Evolutionary conservation across 1,139 yeast genomes (phyloP).

Genomic region (Meyerozyma sp.): DNA sequence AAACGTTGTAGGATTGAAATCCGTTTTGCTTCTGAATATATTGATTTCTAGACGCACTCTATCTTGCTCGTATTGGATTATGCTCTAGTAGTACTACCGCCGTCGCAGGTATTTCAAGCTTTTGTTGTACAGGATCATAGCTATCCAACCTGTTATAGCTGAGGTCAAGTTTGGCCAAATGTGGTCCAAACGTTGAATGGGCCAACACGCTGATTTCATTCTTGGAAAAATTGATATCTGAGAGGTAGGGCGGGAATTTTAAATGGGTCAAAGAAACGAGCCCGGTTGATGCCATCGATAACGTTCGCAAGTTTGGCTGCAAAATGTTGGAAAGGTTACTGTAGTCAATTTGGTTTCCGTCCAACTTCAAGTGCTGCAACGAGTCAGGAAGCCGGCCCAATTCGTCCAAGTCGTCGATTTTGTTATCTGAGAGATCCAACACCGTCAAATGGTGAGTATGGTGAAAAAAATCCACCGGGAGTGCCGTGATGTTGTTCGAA

Average conservation of each 20-base stretch:
- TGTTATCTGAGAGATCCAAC: constrained; percentile 15
- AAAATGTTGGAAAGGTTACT: constrained; percentile 15
- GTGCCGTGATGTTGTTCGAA: constrained; percentile 12
- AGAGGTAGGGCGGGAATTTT: constrained; percentile 13
- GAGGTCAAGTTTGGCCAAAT: constrained; percentile 11
- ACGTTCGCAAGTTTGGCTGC: constrained; percentile 11
- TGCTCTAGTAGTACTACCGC: neutral
- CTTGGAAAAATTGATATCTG: constrained; percentile 12
- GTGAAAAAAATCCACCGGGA: constrained; percentile 12
- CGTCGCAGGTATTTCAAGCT: constrained; percentile 5
- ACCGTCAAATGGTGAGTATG: constrained; percentile 7
- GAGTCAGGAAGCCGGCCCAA: constrained; percentile 17
- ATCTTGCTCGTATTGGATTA: neutral
- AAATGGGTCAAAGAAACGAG: constrained; percentile 14
- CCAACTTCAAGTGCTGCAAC: constrained; percentile 13
- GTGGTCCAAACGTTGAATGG: constrained; percentile 11
- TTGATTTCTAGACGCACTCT: too few species aligned
- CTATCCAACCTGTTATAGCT: constrained; percentile 10
- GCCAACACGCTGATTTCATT: constrained; percentile 16
- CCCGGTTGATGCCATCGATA: constrained; percentile 20
- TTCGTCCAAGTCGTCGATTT: constrained; percentile 21
- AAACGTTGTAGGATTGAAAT: too few species aligned
- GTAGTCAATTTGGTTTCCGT: constrained; percentile 20
- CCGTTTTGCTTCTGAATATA: too few species aligned
- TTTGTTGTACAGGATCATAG: constrained; percentile 6